Evolutionary conservation across 2,329 filamentous ascomycete genomes (phyloP).

Genomic region (Fusarium ambrosium): DNA sequence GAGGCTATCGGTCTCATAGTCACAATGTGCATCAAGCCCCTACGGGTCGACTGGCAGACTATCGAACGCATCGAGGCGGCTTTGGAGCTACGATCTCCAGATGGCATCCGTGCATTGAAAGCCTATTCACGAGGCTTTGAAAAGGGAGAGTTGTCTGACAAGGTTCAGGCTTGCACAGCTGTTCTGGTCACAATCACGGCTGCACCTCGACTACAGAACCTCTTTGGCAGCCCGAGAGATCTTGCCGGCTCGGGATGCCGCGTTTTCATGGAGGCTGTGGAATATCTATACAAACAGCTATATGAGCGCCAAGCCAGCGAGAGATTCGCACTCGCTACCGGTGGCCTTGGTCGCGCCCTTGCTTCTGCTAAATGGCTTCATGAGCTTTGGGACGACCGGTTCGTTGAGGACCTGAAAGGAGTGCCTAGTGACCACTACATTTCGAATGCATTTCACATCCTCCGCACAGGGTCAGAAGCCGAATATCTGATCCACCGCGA

Average conservation of each 20-base stretch:
- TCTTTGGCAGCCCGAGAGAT: conserved; percentile 9
- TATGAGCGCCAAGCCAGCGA: conserved; percentile 7
- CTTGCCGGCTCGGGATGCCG: conserved; percentile 9
- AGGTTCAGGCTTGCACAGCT: conserved; percentile 5
- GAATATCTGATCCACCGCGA: conserved; percentile 6
- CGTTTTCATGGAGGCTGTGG: conserved; percentile 1
- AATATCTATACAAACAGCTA: conserved; percentile 7
- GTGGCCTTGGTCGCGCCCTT: conserved; percentile 16
- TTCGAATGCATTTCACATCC: conserved; percentile 8
- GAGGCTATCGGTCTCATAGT: conserved; percentile 20
- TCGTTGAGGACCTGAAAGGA: conserved; percentile 7
- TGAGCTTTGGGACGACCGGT: conserved; percentile 12
- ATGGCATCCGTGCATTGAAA: background rate
- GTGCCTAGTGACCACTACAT: conserved; percentile 17
- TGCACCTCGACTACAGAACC: conserved; percentile 11
- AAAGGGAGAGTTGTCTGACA: background rate
- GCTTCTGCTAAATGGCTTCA: conserved; percentile 24
- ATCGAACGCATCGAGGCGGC: conserved; percentile 17
- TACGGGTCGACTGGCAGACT: conserved; percentile 7
- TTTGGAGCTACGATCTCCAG: conserved; percentile 1
- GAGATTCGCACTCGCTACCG: conserved; percentile 11
- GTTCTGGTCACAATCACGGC: conserved; percentile 2
- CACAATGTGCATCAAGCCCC: conserved; percentile 19
- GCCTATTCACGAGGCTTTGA: background rate
- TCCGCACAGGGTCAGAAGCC: background rate